Percentiles rank a stretch among this genome's conserved stretches.
phyloP scores from a whole-genome alignment of 495 filamentous ascomycete species.

The Pyrenopolyporus hunteri region DNA sequence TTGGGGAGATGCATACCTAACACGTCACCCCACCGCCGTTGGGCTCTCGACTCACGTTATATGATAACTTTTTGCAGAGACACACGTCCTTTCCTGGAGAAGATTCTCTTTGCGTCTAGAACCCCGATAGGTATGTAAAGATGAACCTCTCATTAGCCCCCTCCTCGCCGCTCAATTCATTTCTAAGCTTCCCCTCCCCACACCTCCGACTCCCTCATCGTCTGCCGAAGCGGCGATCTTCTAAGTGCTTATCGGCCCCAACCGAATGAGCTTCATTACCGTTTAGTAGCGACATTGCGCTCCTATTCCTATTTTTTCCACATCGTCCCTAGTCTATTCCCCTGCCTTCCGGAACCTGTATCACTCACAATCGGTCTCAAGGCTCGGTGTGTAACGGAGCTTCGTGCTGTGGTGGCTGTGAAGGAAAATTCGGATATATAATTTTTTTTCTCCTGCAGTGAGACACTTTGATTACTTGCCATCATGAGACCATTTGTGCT shows the following conservation, averaged over 20 bases:
- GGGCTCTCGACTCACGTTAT: conserved; percentile 43
- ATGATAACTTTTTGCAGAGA: conserved; percentile 30
- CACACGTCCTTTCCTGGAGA: conserved; percentile 12
- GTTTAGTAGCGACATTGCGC: conserved; percentile 8
- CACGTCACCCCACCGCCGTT: conserved; percentile 40
- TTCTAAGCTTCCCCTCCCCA: conserved; percentile 20
- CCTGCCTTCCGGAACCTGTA: background rate
- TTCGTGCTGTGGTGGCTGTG: conserved; percentile 17
- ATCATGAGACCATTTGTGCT: conserved; percentile 26
- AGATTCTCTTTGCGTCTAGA: conserved; percentile 20
- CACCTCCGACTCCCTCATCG: conserved; percentile 25
- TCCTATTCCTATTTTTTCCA: background rate
- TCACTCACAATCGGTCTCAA: conserved; percentile 2
- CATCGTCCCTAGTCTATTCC: too few relatives aligned
- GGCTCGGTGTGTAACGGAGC: conserved; percentile 14
- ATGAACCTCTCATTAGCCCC: conserved; percentile 8
- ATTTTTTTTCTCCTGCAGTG: conserved; percentile 6
- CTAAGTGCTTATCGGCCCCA: conserved; percentile 9
- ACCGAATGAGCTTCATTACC: conserved; percentile 2
- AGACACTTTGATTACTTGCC: conserved; percentile 13
- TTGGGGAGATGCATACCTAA: conserved; percentile 35
- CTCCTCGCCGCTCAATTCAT: conserved; percentile 7
- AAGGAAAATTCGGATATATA: conserved; percentile 22
- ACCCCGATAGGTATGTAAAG: conserved; percentile 22
- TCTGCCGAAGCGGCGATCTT: conserved; percentile 29